phyloP scores from a whole-genome alignment of 352 stramenopile genomes.

The Phytopythium delawarense region DNA sequence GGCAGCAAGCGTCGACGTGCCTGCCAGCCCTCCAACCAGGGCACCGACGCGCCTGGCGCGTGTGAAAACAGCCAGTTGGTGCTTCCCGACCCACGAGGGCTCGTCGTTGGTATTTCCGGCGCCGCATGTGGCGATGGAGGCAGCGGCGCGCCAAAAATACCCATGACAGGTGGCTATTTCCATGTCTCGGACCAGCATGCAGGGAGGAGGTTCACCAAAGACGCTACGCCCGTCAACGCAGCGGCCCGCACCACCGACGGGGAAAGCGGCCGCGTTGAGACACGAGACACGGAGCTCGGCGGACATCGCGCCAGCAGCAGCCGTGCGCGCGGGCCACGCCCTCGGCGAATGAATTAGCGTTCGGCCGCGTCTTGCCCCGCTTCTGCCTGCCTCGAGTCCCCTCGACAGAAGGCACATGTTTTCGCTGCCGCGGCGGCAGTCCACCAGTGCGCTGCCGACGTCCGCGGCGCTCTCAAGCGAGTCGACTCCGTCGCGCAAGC shows the following conservation, averaged over 20 bases:
- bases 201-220: neutral
- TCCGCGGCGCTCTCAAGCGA: neutral
- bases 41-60: neutral
- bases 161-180: neutral
- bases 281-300: neutral
- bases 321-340: neutral
- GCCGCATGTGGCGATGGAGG: neutral
- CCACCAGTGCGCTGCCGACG: constrained; percentile 27
- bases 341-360: constrained; percentile 3
- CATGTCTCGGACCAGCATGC: neutral
- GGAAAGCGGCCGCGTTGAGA: neutral
- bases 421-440: constrained; percentile 38
- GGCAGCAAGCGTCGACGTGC: neutral
- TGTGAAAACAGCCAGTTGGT: neutral
- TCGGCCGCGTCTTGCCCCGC: neutral
- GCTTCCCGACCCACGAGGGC: neutral
- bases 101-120: neutral
- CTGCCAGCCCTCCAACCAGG: neutral
- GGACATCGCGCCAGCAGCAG: neutral
- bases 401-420: constrained; percentile 18
- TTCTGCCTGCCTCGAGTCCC: neutral
- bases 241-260: neutral
- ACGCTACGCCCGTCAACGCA: neutral
- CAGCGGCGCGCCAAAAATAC: neutral
- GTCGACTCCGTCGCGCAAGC: constrained; percentile 4